Evolutionary conservation across 2,329 filamentous ascomycete genomes (phyloP).

Genomic region (Penicillium carneum): DNA sequence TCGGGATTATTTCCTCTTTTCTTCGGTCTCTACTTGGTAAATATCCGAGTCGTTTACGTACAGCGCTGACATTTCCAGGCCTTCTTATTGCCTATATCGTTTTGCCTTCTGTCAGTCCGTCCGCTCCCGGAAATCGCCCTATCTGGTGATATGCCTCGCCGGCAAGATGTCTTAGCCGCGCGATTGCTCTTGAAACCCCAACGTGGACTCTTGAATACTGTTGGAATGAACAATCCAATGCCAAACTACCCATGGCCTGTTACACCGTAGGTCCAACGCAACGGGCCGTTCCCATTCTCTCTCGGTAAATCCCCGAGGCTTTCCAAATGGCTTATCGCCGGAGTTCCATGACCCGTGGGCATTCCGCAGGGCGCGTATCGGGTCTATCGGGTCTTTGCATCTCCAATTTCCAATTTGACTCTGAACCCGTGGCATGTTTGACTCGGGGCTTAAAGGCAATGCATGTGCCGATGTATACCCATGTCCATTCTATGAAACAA

Average conservation of each 20-base stretch:
- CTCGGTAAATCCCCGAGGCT: slow-evolving; percentile 4
- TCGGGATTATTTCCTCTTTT: not conserved
- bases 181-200: not conserved
- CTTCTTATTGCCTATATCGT: not conserved
- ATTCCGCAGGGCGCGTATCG: not conserved
- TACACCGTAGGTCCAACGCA: slow-evolving; percentile 6
- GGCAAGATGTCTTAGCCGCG: not conserved
- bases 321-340: not conserved
- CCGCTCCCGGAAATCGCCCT: not conserved
- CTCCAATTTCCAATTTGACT: slow-evolving; percentile 1
- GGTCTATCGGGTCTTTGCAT: slow-evolving; percentile 5
- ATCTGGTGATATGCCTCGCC: not conserved
- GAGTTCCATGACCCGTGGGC: not conserved
- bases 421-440: slow-evolving; percentile 4
- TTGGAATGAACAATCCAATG: not conserved
- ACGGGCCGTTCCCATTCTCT: slow-evolving; percentile 17
- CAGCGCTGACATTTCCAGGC: not conserved
- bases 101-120: not conserved
- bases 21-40: not conserved
- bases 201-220: not conserved
- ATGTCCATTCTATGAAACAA: not conserved
- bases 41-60: not conserved
- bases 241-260: not conserved
- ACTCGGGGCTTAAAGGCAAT: not conserved
- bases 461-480: not conserved